Conservation (phyloP, 345 rosid genomes). For the Eutrema heterophyllum region DNA sequence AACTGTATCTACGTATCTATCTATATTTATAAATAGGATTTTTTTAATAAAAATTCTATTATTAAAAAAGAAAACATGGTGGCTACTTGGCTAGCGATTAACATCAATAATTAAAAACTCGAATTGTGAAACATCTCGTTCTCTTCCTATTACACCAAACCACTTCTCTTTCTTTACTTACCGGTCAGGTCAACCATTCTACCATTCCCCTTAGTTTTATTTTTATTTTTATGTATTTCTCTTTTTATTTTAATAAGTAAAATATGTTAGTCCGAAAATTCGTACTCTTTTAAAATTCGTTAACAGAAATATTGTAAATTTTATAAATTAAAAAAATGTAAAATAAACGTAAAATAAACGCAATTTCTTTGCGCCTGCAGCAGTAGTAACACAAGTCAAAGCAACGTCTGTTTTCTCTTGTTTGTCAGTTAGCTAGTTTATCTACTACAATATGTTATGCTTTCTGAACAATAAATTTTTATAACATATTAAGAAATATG, state of each 20-base stretch:
- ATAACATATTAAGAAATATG: constrained; percentile 1
- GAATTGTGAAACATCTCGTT: constrained; percentile 24
- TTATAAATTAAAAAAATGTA: neutral
- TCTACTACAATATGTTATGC: constrained; percentile 12
- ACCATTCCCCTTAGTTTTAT: neutral
- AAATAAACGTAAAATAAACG: neutral
- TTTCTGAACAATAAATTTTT: constrained; percentile 5
- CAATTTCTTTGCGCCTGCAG: constrained; percentile 3
- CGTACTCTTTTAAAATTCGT: neutral
- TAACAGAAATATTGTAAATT: neutral
- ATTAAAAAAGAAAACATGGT: neutral
- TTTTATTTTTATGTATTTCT: neutral
- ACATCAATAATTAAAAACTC: constrained; percentile 6
- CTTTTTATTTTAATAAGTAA: neutral
- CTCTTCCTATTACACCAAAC: constrained; percentile 27
- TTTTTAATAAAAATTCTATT: too few species aligned
- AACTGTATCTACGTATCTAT: neutral
- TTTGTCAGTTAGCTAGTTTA: constrained; percentile 25
- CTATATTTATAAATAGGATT: neutral
- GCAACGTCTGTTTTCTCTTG: constrained; percentile 20
- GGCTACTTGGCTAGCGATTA: constrained; percentile 18
- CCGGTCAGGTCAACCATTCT: constrained; percentile 26
- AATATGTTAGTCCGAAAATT: neutral
- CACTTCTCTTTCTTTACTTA: constrained; percentile 22
- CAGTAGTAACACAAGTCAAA: constrained; percentile 20